phyloP scores from a whole-genome alignment of 441 rosid genomes.

The Sinapis alba region DNA sequence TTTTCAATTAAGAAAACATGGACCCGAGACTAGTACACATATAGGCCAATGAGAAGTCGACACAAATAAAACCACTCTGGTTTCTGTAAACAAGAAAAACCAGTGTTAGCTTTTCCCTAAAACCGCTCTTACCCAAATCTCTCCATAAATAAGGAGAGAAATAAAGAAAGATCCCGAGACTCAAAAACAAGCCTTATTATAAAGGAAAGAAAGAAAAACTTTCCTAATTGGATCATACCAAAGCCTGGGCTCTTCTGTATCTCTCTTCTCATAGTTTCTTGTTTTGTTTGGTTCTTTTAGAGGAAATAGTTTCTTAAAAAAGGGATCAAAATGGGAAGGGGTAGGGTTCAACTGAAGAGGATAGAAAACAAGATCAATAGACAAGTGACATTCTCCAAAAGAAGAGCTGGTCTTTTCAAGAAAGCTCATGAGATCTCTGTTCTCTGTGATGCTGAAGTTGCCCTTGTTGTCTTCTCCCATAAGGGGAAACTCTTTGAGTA shows the following conservation, averaged over 20 bases:
- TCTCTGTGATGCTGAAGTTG: conserved; percentile 58
- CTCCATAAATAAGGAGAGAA: conserved; percentile 44
- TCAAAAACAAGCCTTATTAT: conserved; percentile 25
- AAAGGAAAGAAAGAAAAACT: conserved; percentile 29
- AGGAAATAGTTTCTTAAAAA: conserved; percentile 33
- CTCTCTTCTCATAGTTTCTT: conserved; percentile 32
- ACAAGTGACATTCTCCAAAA: conserved; percentile 69
- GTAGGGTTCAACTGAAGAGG: conserved; percentile 73
- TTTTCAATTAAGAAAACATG: background rate
- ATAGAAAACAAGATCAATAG: conserved; percentile 73
- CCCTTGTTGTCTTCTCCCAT: conserved; percentile 56
- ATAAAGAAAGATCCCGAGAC: conserved; percentile 35
- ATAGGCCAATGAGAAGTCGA: conserved; percentile 41
- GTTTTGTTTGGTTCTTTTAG: conserved; percentile 50
- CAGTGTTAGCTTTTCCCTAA: conserved; percentile 42
- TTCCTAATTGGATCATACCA: conserved; percentile 42
- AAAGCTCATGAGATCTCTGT: conserved; percentile 76
- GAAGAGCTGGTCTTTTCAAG: conserved; percentile 68
- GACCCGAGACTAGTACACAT: conserved; percentile 29
- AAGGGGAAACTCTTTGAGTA: conserved; percentile 58
- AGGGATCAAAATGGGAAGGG: conserved; percentile 55
- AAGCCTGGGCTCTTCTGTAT: conserved; percentile 34
- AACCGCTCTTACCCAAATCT: conserved; percentile 41
- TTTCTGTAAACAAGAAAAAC: conserved; percentile 17
- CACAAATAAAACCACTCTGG: conserved; percentile 43